Evolutionary conservation across 2,329 filamentous ascomycete genomes (phyloP).

Genomic region (Fusarium nisikadoi): DNA sequence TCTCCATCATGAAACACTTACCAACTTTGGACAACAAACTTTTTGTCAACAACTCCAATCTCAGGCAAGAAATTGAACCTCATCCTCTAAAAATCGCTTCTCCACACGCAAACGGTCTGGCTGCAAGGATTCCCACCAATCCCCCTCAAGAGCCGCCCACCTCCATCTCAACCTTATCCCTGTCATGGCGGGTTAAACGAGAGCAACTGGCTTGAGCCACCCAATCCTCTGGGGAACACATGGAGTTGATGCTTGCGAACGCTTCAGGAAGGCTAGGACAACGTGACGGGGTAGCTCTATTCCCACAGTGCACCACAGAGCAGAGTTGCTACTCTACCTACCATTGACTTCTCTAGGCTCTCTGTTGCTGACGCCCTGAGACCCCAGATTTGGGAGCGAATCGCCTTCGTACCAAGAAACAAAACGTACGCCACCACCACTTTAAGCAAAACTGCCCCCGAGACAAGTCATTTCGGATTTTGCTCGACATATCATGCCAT

Average conservation of each 20-base stretch:
- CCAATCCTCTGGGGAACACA: conserved; percentile 24
- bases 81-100: conserved; percentile 24
- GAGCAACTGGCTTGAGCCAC: conserved; percentile 32
- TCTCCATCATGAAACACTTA: conserved; percentile 1
- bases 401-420: conserved; percentile 9
- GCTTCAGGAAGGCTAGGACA: conserved; percentile 11
- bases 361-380: background rate
- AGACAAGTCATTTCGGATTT: conserved; percentile 24
- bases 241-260: conserved; percentile 11
- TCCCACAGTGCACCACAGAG: background rate
- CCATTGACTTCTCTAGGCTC: conserved; percentile 17
- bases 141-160: conserved; percentile 18
- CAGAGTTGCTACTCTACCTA: background rate
- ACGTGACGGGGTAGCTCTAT: background rate
- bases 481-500: conserved; percentile 32
- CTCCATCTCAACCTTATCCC: conserved; percentile 28
- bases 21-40: conserved; percentile 1
- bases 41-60: background rate
- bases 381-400: conserved; percentile 19
- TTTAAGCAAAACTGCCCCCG: conserved; percentile 11
- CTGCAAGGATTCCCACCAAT: conserved; percentile 35
- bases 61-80: conserved; percentile 20
- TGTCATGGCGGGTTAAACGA: conserved; percentile 24
- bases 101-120: conserved; percentile 31
- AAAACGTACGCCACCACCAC: conserved; percentile 29